Conservation (phyloP, 441 rosid species). For the Eutrema salsugineum region DNA sequence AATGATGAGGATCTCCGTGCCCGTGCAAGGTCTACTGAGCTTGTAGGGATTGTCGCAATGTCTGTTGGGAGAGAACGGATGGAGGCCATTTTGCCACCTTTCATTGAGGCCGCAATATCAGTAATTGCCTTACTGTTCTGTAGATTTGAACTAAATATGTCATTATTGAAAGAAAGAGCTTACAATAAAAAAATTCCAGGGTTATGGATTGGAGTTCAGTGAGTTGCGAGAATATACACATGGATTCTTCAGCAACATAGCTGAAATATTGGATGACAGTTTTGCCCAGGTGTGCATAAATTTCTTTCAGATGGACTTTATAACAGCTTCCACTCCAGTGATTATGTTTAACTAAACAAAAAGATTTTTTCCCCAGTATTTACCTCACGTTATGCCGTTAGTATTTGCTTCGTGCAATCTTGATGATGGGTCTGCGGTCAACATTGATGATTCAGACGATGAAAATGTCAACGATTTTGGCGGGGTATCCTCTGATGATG, state of each 20-base stretch:
- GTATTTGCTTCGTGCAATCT: conserved; percentile 96
- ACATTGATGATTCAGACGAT: conserved; percentile 90
- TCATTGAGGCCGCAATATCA: conserved; percentile 93
- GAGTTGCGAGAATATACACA: conserved; percentile 98
- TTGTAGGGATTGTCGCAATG: conserved; percentile 99
- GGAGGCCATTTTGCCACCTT: conserved; percentile 83
- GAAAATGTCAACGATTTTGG: conserved; percentile 84
- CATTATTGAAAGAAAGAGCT: conserved; percentile 8
- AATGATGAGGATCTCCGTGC: conserved; percentile 90
- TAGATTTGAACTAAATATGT: conserved; percentile 4
- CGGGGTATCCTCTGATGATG: conserved; percentile 98
- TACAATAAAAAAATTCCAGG: conserved; percentile 42
- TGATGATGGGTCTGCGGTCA: conserved; percentile 98
- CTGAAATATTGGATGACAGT: conserved; percentile 90
- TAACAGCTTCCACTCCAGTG: background rate
- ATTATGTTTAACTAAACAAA: conserved; percentile 3
- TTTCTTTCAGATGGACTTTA: conserved; percentile 15
- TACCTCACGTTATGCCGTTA: conserved; percentile 88
- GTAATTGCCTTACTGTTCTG: conserved; percentile 45
- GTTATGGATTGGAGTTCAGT: conserved; percentile 89
- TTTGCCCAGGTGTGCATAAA: conserved; percentile 65
- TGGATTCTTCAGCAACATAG: conserved; percentile 97
- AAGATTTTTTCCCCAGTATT: conserved; percentile 59
- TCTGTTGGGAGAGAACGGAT: conserved; percentile 82
- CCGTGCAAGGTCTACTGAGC: conserved; percentile 98